Evolutionary conservation across 176 grass and related monocot species (phyloP), one percentile per base, ranked within the genome.

Genomic region (Pontederia crassipes): DNA sequence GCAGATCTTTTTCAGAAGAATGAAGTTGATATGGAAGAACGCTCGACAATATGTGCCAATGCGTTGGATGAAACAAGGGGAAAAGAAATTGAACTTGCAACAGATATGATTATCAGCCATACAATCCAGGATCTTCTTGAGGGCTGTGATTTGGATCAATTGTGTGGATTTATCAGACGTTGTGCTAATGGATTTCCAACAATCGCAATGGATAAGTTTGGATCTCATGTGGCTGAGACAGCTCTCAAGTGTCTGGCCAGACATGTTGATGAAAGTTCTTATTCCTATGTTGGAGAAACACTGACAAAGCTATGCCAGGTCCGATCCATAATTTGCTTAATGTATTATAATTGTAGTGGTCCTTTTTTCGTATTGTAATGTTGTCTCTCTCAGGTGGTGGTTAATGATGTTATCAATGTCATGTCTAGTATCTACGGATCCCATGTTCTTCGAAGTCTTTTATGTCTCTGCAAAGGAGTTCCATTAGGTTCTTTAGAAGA

Each of bases 41-140:
- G 81, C 18, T 72, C 80, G 0, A 57, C 87, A 20, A 91, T 97
- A 69, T 97, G 86, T 8, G 64, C 68, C 54, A 97, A 97, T 80
- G 92, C 87, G 47, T 75, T 91, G 56, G 92, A 97, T 70, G 92
- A 97, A 88, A 77, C 92, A 18, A 90, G 65, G 71, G 83, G 83
- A 40, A 96, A 96, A 64, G 92, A 96, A 79, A 65, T 88, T 26
- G 92, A 90, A 45, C 86, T 90, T n/a, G 18, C 77, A 20, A 97
- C 83, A 6, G 87, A 91, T 65, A 74, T 71, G 67, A 71, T 87
- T 12, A 84, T 97, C 56, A 97, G 83, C 62, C 83, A 69, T 66
- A 91, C 81, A 35, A 77, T 97, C 62, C 92, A 97, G 60, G 69
- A 62, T 75, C 83, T 97, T 65, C 58, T 91, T 17, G 70, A 85